phyloP scores from a whole-genome alignment of 768 basidiomycete species.

The Asterophora lycoperdoides region DNA sequence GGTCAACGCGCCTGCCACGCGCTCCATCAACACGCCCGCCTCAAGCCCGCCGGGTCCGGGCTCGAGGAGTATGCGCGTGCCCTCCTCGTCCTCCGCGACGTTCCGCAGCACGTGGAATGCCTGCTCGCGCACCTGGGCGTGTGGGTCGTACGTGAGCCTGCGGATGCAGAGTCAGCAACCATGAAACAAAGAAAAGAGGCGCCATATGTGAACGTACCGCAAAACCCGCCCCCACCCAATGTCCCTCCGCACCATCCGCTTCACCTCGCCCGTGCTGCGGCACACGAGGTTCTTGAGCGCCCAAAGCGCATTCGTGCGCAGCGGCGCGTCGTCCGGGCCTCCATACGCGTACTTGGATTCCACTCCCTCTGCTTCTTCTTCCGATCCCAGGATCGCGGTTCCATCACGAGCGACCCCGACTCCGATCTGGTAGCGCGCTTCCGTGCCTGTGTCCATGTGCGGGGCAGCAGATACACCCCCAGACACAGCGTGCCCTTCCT shows the following conservation, averaged over 20 bases:
- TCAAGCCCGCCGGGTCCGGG: slow-evolving; percentile 35
- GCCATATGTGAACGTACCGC: slow-evolving; percentile 36
- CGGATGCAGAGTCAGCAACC: background rate
- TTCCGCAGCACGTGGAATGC: slow-evolving; percentile 64
- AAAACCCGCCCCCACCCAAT: slow-evolving; percentile 63
- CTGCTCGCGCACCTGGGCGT: slow-evolving; percentile 63
- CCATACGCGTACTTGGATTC: too few species aligned
- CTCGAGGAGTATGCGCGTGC: slow-evolving; percentile 56
- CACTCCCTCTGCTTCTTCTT: too few species aligned
- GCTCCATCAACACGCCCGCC: slow-evolving; percentile 38
- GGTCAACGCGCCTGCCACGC: slow-evolving; percentile 44
- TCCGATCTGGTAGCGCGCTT: too few species aligned
- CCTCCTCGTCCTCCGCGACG: slow-evolving; percentile 59
- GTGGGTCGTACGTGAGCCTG: slow-evolving; percentile 54
- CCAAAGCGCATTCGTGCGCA: slow-evolving; percentile 68
- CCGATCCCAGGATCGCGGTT: too few species aligned
- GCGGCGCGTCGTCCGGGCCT: background rate
- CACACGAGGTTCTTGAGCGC: slow-evolving; percentile 79
- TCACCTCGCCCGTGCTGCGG: slow-evolving; percentile 56
- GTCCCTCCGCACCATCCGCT: slow-evolving; percentile 60
- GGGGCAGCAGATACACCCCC: too few species aligned
- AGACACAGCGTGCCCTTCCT: too few species aligned
- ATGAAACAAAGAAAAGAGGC: background rate
- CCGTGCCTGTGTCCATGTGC: too few species aligned
- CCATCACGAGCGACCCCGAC: too few species aligned